Evolutionary conservation across 2,329 filamentous ascomycete species (phyloP).

Genomic region (Dactylella cylindrospora): DNA sequence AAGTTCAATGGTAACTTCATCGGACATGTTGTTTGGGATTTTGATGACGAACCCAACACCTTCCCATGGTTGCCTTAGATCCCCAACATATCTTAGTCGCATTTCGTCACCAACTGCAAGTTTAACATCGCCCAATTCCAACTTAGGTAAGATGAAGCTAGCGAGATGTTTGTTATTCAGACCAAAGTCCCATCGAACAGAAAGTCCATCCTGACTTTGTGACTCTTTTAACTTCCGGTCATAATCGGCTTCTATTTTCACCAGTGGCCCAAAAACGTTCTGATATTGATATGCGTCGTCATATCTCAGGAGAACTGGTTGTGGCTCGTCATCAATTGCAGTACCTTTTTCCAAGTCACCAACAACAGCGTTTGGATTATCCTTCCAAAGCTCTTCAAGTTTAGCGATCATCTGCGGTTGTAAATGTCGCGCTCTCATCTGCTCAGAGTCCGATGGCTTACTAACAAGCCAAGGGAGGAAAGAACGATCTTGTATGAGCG

Average conservation of each 20-base stretch:
- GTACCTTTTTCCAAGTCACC: conserved; percentile 87
- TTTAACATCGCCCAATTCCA: conserved; percentile 96
- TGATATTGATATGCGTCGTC: conserved; percentile 98
- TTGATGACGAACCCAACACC: conserved; percentile 99
- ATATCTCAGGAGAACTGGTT: conserved; percentile 87
- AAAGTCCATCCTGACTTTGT: conserved; percentile 92
- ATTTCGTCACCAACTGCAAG: conserved; percentile 97
- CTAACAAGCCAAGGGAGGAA: conserved; percentile 93
- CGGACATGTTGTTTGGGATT: conserved; percentile 98
- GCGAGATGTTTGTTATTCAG: conserved; percentile 97
- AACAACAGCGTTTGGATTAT: conserved; percentile 83
- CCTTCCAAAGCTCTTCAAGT: conserved; percentile 97
- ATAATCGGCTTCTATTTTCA: conserved; percentile 99
- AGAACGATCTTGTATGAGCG: conserved; percentile 91
- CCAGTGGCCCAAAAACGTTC: conserved; percentile 94
- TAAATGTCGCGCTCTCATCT: conserved; percentile 88
- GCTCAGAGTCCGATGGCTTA: conserved; percentile 86
- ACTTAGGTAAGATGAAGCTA: conserved; percentile 92
- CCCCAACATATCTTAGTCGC: conserved; percentile 93
- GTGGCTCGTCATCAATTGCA: conserved; percentile 90
- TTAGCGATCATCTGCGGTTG: conserved; percentile 94
- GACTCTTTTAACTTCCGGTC: conserved; percentile 98
- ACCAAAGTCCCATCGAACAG: conserved; percentile 91
- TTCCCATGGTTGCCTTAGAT: conserved; percentile 89
- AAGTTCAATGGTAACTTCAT: conserved; percentile 93